Conservation (phyloP, 805 yeast species). For the Saturnispora gosingensis region DNA sequence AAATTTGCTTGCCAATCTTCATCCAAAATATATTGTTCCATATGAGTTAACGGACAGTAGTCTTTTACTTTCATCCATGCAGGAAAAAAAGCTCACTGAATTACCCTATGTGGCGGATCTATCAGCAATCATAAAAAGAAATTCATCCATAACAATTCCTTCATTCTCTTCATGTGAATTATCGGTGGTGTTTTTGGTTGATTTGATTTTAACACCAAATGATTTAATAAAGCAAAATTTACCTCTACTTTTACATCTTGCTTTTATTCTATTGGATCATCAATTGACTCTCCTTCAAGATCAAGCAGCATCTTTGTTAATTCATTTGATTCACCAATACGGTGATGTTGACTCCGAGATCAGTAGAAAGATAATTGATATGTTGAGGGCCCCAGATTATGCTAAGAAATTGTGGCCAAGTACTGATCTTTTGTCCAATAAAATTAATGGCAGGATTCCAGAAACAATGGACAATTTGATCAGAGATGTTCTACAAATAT, state of each 20-base stretch:
- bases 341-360: conserved; percentile 43
- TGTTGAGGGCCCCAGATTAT: conserved; percentile 44
- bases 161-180: conserved; percentile 83
- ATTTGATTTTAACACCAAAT: conserved; percentile 57
- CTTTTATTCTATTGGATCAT: conserved; percentile 79
- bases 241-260: conserved; percentile 69
- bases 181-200: conserved; percentile 77
- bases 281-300: conserved; percentile 76
- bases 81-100: conserved; percentile 9
- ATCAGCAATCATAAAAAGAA: conserved; percentile 42
- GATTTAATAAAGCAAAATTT: conserved; percentile 52
- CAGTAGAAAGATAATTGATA: conserved; percentile 46
- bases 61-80: conserved; percentile 12
- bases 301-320: conserved; percentile 68
- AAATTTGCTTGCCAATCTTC: conserved; percentile 56
- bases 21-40: conserved; percentile 88
- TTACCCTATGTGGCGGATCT: conserved; percentile 76
- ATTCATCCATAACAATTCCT: conserved; percentile 37
- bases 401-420: conserved; percentile 66
- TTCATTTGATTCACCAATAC: conserved; percentile 60
- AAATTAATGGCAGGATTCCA: conserved; percentile 76
- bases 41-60: conserved; percentile 14
- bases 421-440: conserved; percentile 72
- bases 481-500: conserved; percentile 50
- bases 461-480: conserved; percentile 72